These are phyloP conservation scores for Lasiosphaeria ovina DNA, from an alignment of 495 filamentous ascomycete genomes.

Conservation along the genomic window DNA sequence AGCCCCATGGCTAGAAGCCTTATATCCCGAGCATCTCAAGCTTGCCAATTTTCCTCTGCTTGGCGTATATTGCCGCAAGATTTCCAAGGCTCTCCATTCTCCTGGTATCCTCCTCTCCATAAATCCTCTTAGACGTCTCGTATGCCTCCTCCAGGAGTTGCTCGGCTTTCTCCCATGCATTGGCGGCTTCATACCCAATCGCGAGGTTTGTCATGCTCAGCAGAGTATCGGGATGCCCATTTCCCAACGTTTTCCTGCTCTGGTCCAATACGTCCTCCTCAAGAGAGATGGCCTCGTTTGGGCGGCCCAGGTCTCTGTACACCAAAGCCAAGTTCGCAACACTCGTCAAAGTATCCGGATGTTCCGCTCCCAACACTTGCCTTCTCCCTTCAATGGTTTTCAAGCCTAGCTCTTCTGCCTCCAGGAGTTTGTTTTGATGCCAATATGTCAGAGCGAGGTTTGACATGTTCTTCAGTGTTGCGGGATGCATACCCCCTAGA, in stretches of 20 bases:
- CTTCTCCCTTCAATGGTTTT: not conserved
- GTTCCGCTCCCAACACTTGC: not conserved
- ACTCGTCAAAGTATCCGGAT: not conserved
- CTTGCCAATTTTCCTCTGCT: constrained; percentile 2
- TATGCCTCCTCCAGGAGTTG: not conserved
- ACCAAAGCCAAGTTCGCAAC: not conserved
- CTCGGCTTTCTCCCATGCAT: not conserved
- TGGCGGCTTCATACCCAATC: not conserved
- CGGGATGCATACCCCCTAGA: not conserved
- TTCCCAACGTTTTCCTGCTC: not conserved
- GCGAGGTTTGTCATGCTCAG: not conserved
- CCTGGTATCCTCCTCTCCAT: not conserved
- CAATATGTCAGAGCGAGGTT: not conserved
- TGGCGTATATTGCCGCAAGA: constrained; percentile 4
- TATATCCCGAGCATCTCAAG: not conserved
- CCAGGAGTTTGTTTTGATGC: not conserved
- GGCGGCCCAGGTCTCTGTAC: not conserved
- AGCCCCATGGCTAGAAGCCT: not conserved
- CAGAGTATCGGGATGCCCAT: not conserved
- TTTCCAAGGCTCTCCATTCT: not conserved
- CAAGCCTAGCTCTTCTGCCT: not conserved
- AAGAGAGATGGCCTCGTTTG: not conserved
- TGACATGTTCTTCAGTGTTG: not conserved
- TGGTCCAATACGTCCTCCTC: not conserved
- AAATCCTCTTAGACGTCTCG: not conserved